Conservation (phyloP, 805 yeast species). For the Starmera quercuum region DNA sequence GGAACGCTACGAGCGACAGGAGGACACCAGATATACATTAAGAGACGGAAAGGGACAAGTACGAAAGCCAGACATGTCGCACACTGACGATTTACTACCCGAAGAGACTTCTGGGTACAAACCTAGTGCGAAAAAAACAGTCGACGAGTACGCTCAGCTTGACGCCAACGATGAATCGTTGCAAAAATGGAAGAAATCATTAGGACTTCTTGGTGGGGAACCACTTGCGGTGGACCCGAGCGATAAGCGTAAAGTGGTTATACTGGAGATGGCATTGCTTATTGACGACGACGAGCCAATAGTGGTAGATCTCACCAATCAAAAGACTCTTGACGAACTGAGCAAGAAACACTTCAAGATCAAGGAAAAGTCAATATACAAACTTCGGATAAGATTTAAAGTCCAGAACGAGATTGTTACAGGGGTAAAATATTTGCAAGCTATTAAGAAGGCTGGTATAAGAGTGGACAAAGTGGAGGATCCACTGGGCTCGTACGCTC, state of each 20-base stretch:
- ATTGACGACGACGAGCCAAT: conserved; percentile 68
- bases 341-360: conserved; percentile 64
- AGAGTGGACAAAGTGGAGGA: conserved; percentile 81
- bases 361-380: conserved; percentile 72
- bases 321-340: conserved; percentile 46
- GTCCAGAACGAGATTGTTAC: conserved; percentile 89
- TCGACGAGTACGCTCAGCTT: conserved; percentile 72
- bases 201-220: conserved; percentile 62
- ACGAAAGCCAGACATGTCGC: no score
- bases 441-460: conserved; percentile 80
- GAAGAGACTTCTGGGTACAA: conserved; percentile 58
- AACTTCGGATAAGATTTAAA: conserved; percentile 65
- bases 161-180: conserved; percentile 90
- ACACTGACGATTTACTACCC: conserved; percentile 54
- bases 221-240: conserved; percentile 60
- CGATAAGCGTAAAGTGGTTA: conserved; percentile 66
- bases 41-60: no score
- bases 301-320: conserved; percentile 59
- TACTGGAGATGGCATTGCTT: conserved; percentile 64
- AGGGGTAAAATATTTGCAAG: conserved; percentile 80
- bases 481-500: conserved; percentile 87
- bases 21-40: no score
- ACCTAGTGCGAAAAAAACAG: conserved; percentile 55
- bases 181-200: conserved; percentile 84
- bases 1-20: no score